These are phyloP conservation scores for Talaromyces sp. DNA, from an alignment of 2,329 filamentous ascomycete species.

Conservation along the genomic window DNA sequence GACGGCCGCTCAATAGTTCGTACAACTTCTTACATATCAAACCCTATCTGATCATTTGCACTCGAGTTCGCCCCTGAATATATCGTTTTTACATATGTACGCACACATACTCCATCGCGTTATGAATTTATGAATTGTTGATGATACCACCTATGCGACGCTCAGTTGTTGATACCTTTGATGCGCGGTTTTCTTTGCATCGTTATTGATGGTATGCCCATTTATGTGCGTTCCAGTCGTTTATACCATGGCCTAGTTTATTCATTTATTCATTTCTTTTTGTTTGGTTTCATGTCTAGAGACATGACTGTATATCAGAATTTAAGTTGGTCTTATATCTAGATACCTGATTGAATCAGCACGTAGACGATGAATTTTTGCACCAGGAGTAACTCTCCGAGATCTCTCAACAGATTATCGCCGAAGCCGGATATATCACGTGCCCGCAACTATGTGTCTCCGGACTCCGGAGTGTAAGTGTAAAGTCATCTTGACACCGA, in stretches of 20 bases:
- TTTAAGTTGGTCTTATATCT: neutral
- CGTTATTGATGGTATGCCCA: neutral
- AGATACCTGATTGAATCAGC: neutral
- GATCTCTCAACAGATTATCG: neutral
- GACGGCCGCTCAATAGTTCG: neutral
- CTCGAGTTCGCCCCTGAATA: neutral
- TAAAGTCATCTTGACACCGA: neutral
- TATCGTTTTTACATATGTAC: neutral
- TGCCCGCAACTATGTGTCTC: neutral
- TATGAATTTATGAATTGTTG: slow-evolving; percentile 7
- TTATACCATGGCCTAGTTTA: neutral
- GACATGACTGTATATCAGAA: neutral
- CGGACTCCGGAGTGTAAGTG: slow-evolving; percentile 1
- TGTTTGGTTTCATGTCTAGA: neutral
- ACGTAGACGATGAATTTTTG: neutral
- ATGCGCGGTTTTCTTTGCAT: neutral
- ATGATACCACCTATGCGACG: slow-evolving; percentile 9
- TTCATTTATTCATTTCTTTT: too few relatives aligned
- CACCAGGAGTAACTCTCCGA: neutral
- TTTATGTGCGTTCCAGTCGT: slow-evolving; percentile 1
- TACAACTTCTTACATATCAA: neutral
- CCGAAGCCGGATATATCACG: slow-evolving; percentile 11
- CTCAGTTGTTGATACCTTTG: neutral
- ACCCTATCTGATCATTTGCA: neutral
- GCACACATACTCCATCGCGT: neutral